Base-by-base conservation (phyloP, 768 basidiomycete genomes). In the Dentipellis fragilis region DNA sequence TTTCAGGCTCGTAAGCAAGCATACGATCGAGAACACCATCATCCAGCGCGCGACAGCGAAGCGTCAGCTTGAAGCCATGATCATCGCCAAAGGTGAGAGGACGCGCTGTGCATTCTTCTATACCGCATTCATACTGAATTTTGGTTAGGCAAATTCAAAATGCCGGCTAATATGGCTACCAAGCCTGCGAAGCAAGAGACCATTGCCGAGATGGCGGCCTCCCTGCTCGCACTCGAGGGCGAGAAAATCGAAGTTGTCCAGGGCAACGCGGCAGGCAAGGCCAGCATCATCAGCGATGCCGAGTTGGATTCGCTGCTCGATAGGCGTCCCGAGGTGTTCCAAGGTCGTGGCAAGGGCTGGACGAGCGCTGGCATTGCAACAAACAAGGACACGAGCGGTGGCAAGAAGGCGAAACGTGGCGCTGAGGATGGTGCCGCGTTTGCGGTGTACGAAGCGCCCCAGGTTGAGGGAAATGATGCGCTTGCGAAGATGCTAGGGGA, bases 11-110 rank as follows among this genome's bases (percentile, higher is more conserved):
- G 82, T 95, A 38, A 87, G 84, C 19, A 85, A 81, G 5, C 87
- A 93, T 68, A 96, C 93, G 2, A 78, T 99, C 62, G 95, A 99
- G 73, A 87, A 85, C 40, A 87, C 85, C 68, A 93, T 97, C 63
- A 84, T 98, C 78, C 80, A 91, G 64, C 79, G 83, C n/a, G 89
- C 90, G 6, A 77, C 78, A 8, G 88, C 89, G 73, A 92, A 92
- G 72, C 80, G 90, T 48, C 85, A 90, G 68, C 79, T 99, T 4
- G 96, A 98, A 72, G 90, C 90, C 1, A 75, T 98, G 38, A 93
- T 99, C 64, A 97, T 98, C 64, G 93, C 91, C 9, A 89, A 93
- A 71, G 92, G 89, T 85, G 52, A 8, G 65, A 62, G 36, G 36
- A 53, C 12, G 4, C 11, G 2, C 17, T 19, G 8, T 1, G 35